Percentiles rank a stretch among this genome's conserved stretches.
Conservation (phyloP, 345 rosid genomes). For the Aegle marmelos region DNA sequence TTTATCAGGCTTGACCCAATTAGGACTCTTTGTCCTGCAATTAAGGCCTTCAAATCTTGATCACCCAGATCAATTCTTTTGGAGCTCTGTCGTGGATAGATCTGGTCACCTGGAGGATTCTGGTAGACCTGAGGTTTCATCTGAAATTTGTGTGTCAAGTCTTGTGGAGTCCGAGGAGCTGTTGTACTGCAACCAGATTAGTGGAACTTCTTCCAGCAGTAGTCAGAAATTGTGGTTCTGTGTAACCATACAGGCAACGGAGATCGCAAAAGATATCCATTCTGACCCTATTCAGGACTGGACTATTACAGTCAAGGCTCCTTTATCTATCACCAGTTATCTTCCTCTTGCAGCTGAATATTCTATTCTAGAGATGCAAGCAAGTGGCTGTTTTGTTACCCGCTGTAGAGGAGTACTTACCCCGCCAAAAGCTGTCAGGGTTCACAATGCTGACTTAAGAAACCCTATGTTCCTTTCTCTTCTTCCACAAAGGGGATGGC, state of each 20-base stretch:
- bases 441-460: slow-evolving; percentile 69
- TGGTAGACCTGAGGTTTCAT: slow-evolving; percentile 30
- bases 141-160: slow-evolving; percentile 67
- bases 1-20: slow-evolving; percentile 55
- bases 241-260: slow-evolving; percentile 66
- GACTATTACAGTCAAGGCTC: slow-evolving; percentile 79
- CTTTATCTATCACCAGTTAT: slow-evolving; percentile 68
- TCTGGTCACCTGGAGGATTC: slow-evolving; percentile 29
- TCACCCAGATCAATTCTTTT: slow-evolving; percentile 55
- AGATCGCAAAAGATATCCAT: slow-evolving; percentile 75
- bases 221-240: slow-evolving; percentile 71
- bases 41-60: slow-evolving; percentile 53
- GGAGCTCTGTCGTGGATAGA: slow-evolving; percentile 76
- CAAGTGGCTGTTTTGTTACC: slow-evolving; percentile 55
- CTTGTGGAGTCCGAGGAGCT: slow-evolving; percentile 70
- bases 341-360: slow-evolving; percentile 89
- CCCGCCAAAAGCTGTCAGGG: slow-evolving; percentile 69
- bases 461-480: slow-evolving; percentile 69
- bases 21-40: slow-evolving; percentile 55
- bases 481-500: slow-evolving; percentile 89
- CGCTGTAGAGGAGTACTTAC: slow-evolving; percentile 62
- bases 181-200: slow-evolving; percentile 58
- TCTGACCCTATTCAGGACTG: slow-evolving; percentile 88
- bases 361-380: slow-evolving; percentile 71
- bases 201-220: slow-evolving; percentile 59